Evolutionary conservation across 805 yeast species (phyloP).

Genomic region (Lachancea cidri): DNA sequence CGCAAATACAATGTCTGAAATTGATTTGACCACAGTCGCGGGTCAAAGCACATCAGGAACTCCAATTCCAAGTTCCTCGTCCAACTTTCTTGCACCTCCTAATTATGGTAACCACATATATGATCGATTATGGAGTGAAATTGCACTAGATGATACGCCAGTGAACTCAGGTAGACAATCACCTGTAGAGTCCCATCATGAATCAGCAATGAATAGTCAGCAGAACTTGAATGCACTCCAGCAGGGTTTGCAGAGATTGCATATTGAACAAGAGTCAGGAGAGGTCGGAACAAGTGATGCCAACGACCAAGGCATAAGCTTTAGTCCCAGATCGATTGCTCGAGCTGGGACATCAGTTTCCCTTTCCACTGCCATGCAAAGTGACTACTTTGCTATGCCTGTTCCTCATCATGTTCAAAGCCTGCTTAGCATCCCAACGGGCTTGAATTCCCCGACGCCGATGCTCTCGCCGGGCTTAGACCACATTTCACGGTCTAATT

Average conservation of each 20-base stretch:
- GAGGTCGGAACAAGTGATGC: background rate
- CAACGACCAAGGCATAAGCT: background rate
- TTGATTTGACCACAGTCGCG: slow-evolving; percentile 18
- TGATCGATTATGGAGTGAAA: slow-evolving; percentile 72
- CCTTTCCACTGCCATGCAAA: slow-evolving; percentile 15
- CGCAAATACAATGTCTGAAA: slow-evolving; percentile 33
- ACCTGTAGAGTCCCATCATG: slow-evolving; percentile 23
- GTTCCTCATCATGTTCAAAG: slow-evolving; percentile 17
- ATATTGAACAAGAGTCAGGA: slow-evolving; percentile 14
- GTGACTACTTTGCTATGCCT: slow-evolving; percentile 21
- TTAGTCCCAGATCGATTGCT: background rate
- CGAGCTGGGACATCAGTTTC: slow-evolving; percentile 1
- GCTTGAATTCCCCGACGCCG: slow-evolving; percentile 10
- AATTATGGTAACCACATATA: slow-evolving; percentile 75
- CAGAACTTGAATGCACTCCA: slow-evolving; percentile 34
- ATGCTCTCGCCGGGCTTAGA: slow-evolving; percentile 47
- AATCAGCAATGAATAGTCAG: slow-evolving; percentile 19
- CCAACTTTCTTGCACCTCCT: slow-evolving; percentile 74
- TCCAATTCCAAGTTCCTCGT: slow-evolving; percentile 18
- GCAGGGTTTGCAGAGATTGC: slow-evolving; percentile 14
- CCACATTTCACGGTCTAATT: slow-evolving; percentile 55
- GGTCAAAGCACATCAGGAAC: slow-evolving; percentile 7
- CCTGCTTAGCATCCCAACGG: slow-evolving; percentile 35
- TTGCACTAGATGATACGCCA: slow-evolving; percentile 33
- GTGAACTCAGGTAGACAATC: slow-evolving; percentile 30